Conservation (phyloP, 495 filamentous ascomycete species). For the Aspergillus sclerotioniger region DNA sequence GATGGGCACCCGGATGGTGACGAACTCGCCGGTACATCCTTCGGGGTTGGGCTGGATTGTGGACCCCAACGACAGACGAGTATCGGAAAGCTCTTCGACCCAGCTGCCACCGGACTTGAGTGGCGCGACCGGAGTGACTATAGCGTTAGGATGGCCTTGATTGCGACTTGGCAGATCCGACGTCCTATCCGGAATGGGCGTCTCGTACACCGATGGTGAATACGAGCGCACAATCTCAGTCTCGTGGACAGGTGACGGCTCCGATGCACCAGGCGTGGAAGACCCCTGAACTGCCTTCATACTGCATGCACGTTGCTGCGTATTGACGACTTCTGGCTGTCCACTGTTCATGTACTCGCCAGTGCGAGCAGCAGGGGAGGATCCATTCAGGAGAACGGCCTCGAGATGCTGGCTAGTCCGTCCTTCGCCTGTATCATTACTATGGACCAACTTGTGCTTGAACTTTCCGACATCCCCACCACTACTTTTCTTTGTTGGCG, state of each 20-base stretch:
- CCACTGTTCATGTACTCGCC: constrained; percentile 16
- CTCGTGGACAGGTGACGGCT: neutral
- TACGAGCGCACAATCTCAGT: constrained; percentile 1
- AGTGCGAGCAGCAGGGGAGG: constrained; percentile 19
- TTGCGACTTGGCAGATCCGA: neutral
- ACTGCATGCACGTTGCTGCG: constrained; percentile 10
- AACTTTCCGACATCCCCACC: constrained; percentile 2
- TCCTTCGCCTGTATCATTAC: neutral
- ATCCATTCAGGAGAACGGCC: constrained; percentile 17
- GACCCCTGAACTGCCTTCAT: constrained; percentile 12
- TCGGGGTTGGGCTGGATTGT: neutral
- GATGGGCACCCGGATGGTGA: neutral
- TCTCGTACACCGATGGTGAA: constrained; percentile 16
- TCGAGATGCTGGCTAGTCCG: constrained; percentile 7
- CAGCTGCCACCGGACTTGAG: neutral
- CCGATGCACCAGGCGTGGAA: neutral
- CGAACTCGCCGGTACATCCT: neutral
- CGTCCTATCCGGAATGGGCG: neutral
- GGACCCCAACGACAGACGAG: neutral
- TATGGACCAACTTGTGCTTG: constrained; percentile 7
- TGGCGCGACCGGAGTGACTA: neutral
- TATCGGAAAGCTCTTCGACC: neutral
- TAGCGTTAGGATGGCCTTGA: neutral
- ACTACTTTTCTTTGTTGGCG: neutral
- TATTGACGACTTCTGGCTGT: constrained; percentile 14